These are phyloP conservation scores for Lactarius psammicola DNA, from an alignment of 768 basidiomycete genomes.

Conservation along the genomic window DNA sequence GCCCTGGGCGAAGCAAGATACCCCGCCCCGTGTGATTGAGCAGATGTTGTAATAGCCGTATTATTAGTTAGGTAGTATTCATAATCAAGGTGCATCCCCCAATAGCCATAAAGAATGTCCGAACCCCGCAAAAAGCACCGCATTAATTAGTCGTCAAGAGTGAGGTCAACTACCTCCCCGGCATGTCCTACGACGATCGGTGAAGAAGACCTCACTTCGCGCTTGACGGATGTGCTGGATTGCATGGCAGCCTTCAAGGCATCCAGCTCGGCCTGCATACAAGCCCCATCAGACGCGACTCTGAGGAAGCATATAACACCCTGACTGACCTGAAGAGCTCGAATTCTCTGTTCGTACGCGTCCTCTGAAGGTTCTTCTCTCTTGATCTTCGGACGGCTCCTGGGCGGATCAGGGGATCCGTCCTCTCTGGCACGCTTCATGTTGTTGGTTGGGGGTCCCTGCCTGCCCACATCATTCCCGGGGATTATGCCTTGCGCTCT, in stretches of 20 bases:
- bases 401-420: constrained; percentile 1
- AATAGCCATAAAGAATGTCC: no score
- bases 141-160: constrained; percentile 14
- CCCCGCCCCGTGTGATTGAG: no score
- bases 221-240: constrained; percentile 12
- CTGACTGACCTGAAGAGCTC: constrained; percentile 13
- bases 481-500: constrained; percentile 19
- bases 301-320: no score
- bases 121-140: no score
- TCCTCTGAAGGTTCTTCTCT: background rate
- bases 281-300: background rate
- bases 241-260: background rate
- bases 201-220: constrained; percentile 9
- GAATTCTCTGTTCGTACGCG: constrained; percentile 6
- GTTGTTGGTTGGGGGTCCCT: background rate
- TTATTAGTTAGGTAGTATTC: no score
- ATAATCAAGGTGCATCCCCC: no score
- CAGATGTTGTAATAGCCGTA: no score
- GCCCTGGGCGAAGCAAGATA: no score
- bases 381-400: background rate
- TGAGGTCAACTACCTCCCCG: constrained; percentile 17
- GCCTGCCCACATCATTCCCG: background rate
- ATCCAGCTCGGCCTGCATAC: constrained; percentile 7
- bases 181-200: constrained; percentile 6
- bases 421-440: constrained; percentile 12